Conservation (phyloP, 179 eudicot genomes). For the Patellifolia procumbens region DNA sequence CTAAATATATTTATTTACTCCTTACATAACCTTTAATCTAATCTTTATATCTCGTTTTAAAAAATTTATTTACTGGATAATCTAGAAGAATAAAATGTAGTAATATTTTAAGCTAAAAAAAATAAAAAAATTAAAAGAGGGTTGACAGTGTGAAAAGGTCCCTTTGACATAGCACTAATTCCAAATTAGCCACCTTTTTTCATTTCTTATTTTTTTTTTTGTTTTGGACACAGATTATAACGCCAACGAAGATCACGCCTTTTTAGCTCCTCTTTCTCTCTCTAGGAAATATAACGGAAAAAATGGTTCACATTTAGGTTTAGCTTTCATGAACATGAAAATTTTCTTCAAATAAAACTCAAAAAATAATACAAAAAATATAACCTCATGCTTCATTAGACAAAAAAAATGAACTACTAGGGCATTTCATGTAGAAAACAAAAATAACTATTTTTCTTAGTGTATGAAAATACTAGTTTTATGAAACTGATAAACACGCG, state of each 20-base stretch:
- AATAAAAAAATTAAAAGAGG: conserved; percentile 7
- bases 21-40: too few relatives aligned
- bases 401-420: neutral
- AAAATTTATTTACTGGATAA: conserved; percentile 22
- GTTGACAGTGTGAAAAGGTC: conserved; percentile 42
- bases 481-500: neutral
- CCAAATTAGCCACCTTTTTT: conserved; percentile 25
- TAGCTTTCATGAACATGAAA: neutral
- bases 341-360: neutral
- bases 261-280: conserved; percentile 24
- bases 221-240: conserved; percentile 35
- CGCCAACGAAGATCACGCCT: conserved; percentile 40
- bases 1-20: conserved; percentile 22
- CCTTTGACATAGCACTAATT: conserved; percentile 42
- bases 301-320: conserved; percentile 14
- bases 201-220: neutral
- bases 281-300: conserved; percentile 1
- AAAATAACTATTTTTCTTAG: neutral
- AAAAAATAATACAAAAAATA: neutral
- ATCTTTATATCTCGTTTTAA: too few relatives aligned
- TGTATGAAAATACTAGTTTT: neutral
- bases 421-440: neutral
- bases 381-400: neutral
- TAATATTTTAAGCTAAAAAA: neutral
- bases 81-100: conserved; percentile 16